Base-by-base conservation (phyloP, 2,329 filamentous ascomycete genomes). In the Calonectria hawksworthii region DNA sequence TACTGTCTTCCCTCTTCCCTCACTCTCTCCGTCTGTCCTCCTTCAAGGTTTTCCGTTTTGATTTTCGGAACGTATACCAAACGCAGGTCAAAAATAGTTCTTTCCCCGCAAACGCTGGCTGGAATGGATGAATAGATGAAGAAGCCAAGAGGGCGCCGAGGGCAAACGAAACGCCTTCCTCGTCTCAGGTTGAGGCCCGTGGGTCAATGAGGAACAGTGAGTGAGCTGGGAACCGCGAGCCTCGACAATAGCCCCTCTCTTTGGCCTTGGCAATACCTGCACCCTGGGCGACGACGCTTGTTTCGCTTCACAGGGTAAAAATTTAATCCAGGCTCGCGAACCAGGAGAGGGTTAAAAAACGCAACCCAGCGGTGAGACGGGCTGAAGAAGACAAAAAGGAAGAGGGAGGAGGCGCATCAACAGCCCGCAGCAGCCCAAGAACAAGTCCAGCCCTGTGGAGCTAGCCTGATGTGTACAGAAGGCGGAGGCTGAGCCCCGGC, bases 151-250 rank as follows among this genome's bases (percentile, higher is more conserved):
- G 9, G 28, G 36, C 34, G 56, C 23, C n/a, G 56, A 61, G 56
- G n/a, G 56, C 56, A 61, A 61, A 61, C 56, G 56, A 61, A 61
- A 61, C 56, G 11, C 32, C n/a, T 38, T 38, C 54, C 34, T 26
- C 34, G 56, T 61, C 56, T 61, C 56, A 61, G 56, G 56, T 61
- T 38, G 56, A 61, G 34, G 34, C 56, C 56, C n/a, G 56, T 61
- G 56, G 32, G 56, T 61, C 56, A 38, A n/a, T n/a, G n/a, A 23
- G 56, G 38, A 61, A 61, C 56, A 61, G 32, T 38, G 51, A 21
- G 51, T 30, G 32, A 61, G 34, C 21, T 16, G 34, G 32, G 54
- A 59, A 10, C 54, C 32, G n/a, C 32, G 11, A 52, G 50, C 50
- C 50, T 52, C 26, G 30, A 59, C 54, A n/a, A n/a, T n/a, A 36